phyloP scores from a whole-genome alignment of 495 filamentous ascomycete genomes.

The Tricharina praecox region DNA sequence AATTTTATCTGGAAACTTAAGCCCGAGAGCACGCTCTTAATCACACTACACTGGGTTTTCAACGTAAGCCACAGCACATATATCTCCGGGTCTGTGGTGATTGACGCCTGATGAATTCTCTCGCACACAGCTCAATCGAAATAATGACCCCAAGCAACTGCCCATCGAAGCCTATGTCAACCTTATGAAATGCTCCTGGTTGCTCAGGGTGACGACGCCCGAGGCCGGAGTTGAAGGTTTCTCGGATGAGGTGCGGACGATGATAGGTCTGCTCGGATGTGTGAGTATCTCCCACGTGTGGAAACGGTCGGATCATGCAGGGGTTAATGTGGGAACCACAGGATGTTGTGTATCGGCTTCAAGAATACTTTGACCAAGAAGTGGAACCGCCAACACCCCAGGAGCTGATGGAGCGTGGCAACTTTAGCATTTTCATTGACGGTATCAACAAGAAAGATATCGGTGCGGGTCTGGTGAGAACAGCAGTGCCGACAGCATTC shows the following conservation, averaged over 20 bases:
- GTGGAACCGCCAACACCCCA: conserved; percentile 1
- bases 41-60: conserved; percentile 16
- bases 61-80: conserved; percentile 1
- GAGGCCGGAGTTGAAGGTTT: conserved; percentile 1
- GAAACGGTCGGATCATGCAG: not conserved
- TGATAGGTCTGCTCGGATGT: conserved; percentile 13
- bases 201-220: conserved; percentile 7
- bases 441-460: conserved; percentile 4
- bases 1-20: conserved; percentile 15
- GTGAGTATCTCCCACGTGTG: not conserved
- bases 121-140: not conserved
- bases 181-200: conserved; percentile 19
- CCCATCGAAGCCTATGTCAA: conserved; percentile 17
- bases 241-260: conserved; percentile 12
- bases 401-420: conserved; percentile 4
- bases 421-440: conserved; percentile 9
- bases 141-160: not conserved
- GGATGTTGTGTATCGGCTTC: conserved; percentile 18
- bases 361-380: conserved; percentile 8
- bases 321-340: conserved; percentile 4
- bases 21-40: conserved; percentile 14
- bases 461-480: conserved; percentile 1
- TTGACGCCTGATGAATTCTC: no score
- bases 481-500: conserved; percentile 4
- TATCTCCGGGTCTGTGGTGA: not conserved